Base-by-base conservation (phyloP, 495 filamentous ascomycete genomes). In the Endocarpon pusillum region DNA sequence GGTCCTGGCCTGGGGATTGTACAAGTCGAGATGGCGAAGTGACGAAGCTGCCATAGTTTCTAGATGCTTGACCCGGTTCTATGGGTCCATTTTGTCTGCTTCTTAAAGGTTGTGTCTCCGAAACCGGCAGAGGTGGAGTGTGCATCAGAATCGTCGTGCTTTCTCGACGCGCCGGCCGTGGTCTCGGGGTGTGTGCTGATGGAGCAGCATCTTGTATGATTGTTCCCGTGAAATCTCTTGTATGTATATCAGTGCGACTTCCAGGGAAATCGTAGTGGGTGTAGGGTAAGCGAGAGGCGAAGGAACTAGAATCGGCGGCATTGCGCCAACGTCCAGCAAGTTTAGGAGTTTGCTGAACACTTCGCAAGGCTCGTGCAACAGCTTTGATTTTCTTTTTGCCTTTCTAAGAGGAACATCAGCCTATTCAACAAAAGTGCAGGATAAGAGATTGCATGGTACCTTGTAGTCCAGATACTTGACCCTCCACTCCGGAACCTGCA, bases 401-500 rank as follows among this genome's bases (percentile, higher is more conserved):
- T n/a, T 42, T 41, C 69, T 75, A 40, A 12, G 15, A 32, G 36
- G 15, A 33, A 19, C 20, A 37, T 2, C 3, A 10, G 18, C n/a
- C 14, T 11, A 28, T 22, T 17, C 32, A 17, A 20, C 28, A 24
- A 36, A 19, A 21, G 18, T 9, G 18, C 10, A 11, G 6, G 5
- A 21, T 37, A 16, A 16, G 16, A 5, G 7, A 21, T 31, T 20
- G 3, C 9, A 29, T 22, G 11, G 14, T 29, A 73, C 77, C 66
- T 84, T 91, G 62, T 94, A 94, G 57, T 93, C 73, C 37, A 94
- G 65, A 55, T 93, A 94, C 53, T 92, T 91, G 42, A 69, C 72
- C 43, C 78, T 70, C 85, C 85, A 94, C 67, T 94, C 85, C 61
- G 85, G 81, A n/a, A n/a, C n/a, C n/a, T n/a, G n/a, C n/a, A n/a